A percentile compares a stretch with the other conserved stretches of the same genome.
Evolutionary conservation across 2,329 filamentous ascomycete species (phyloP).

Genomic region (Curvularia lunata): DNA sequence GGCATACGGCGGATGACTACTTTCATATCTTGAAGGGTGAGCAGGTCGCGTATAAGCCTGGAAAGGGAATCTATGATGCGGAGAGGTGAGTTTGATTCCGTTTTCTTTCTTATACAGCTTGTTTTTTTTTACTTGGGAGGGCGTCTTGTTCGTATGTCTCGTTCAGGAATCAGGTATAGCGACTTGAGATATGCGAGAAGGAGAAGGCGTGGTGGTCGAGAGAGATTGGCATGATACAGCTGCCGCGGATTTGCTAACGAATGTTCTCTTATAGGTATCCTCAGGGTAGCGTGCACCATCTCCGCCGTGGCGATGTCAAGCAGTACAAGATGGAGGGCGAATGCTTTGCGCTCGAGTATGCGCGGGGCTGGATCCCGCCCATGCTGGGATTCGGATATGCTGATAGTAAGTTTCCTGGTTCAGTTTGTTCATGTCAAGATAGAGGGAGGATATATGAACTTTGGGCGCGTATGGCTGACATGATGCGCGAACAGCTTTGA

Average conservation of each 20-base stretch:
- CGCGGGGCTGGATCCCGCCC: constrained; percentile 86
- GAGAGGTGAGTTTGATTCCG: constrained; percentile 51
- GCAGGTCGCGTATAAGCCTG: constrained; percentile 72
- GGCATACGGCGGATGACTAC: constrained; percentile 92
- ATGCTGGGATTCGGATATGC: constrained; percentile 92
- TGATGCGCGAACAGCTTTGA: constrained; percentile 57
- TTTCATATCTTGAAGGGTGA: constrained; percentile 86
- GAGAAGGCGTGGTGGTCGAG: too few species aligned
- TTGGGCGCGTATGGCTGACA: background rate
- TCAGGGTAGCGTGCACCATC: constrained; percentile 72
- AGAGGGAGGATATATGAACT: background rate
- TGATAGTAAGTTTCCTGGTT: constrained; percentile 59
- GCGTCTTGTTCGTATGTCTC: background rate
- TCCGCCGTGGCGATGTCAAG: constrained; percentile 73
- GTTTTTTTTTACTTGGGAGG: background rate
- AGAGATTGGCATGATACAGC: too few species aligned
- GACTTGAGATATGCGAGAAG: background rate
- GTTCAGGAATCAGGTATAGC: background rate
- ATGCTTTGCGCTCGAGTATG: constrained; percentile 85
- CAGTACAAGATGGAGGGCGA: constrained; percentile 81
- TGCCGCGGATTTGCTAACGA: background rate
- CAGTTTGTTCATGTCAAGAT: background rate
- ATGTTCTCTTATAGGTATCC: constrained; percentile 60
- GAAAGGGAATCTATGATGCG: constrained; percentile 67
- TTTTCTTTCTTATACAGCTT: background rate